Evolutionary conservation across 768 basidiomycete species (phyloP).

Genomic region (Strobilomyces confusus): DNA sequence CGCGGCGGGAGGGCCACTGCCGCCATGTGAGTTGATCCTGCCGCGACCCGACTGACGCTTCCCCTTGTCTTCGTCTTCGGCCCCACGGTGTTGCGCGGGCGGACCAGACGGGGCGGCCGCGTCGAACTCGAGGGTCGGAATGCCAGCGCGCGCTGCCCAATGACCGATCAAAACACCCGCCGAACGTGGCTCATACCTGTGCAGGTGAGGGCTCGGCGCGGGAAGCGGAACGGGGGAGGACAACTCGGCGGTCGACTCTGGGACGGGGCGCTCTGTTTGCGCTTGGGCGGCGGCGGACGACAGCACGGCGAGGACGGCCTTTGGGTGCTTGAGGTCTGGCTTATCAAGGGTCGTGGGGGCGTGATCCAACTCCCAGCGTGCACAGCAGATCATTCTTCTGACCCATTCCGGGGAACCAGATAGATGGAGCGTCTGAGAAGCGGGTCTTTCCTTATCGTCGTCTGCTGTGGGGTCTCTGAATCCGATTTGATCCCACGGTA

Average conservation of each 20-base stretch:
- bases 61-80: slow-evolving; percentile 33
- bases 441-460: slow-evolving; percentile 23
- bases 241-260: slow-evolving; percentile 22
- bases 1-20: slow-evolving; percentile 13
- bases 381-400: slow-evolving; percentile 78
- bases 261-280: slow-evolving; percentile 22
- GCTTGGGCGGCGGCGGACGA: slow-evolving; percentile 29
- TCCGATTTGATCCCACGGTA: slow-evolving; percentile 71
- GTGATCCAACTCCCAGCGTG: slow-evolving; percentile 67
- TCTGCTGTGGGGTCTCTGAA: slow-evolving; percentile 39
- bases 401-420: slow-evolving; percentile 75
- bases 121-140: slow-evolving; percentile 51
- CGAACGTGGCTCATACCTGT: slow-evolving; percentile 63
- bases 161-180: slow-evolving; percentile 56
- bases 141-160: slow-evolving; percentile 65
- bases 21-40: slow-evolving; percentile 26
- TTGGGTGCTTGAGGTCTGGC: slow-evolving; percentile 29
- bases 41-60: slow-evolving; percentile 28
- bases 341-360: slow-evolving; percentile 33
- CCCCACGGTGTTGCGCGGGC: slow-evolving; percentile 17
- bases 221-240: slow-evolving; percentile 63
- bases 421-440: slow-evolving; percentile 21
- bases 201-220: slow-evolving; percentile 48
- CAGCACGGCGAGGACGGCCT: slow-evolving; percentile 61
- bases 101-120: slow-evolving; percentile 29